Base-by-base conservation (phyloP, 148 eudicot genomes). In the Rhododendron mucronatum region DNA sequence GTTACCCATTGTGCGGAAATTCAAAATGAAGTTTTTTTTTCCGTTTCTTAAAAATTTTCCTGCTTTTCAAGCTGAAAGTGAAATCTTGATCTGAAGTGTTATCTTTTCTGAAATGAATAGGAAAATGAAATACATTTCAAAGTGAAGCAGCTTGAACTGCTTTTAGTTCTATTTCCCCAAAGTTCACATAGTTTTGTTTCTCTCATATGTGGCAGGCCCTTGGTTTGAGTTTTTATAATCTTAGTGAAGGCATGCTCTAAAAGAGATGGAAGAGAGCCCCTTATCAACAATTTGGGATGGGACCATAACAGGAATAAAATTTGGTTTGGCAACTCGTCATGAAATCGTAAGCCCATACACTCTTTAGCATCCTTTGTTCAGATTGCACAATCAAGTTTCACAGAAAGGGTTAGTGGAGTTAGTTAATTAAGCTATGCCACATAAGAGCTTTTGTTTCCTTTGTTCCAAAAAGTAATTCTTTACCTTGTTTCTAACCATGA, bases 301-400 rank as follows among this genome's bases (percentile, higher is more conserved):
- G 14, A 90, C 87, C 67, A 81, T 95, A 59, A 82, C 84, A 14
- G 95, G 95, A 41, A 92, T 95, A 67, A 89, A 77, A 81, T 94
- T 81, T 51, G 82, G 74, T 11, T 59, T 82, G 76, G 82, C 88
- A 39, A 73, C 85, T 55, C 37, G 48, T 21, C 51, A 82, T 35
- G 85, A 86, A 75, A 86, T 86, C n/a, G 88, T 86, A 82, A 82
- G 85, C 15, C 20, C 23, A 11, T 21, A 65, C 67, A 23, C 26
- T 26, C 84, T 45, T 86, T 57, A 23, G 14, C 71, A 18, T 82
- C 39, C 28, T 57, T 59, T 82, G 15, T 55, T 82, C 12, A 26
- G 30, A 59, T 82, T 55, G 69, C 71, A 53, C 21, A 50, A 2
- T 51, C 55, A 5, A 28, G 23, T 51, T 57, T 81, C 18, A 1